These are phyloP conservation scores for Fusarium agapanthi DNA, from an alignment of 2,329 filamentous ascomycete genomes.

Conservation along the genomic window DNA sequence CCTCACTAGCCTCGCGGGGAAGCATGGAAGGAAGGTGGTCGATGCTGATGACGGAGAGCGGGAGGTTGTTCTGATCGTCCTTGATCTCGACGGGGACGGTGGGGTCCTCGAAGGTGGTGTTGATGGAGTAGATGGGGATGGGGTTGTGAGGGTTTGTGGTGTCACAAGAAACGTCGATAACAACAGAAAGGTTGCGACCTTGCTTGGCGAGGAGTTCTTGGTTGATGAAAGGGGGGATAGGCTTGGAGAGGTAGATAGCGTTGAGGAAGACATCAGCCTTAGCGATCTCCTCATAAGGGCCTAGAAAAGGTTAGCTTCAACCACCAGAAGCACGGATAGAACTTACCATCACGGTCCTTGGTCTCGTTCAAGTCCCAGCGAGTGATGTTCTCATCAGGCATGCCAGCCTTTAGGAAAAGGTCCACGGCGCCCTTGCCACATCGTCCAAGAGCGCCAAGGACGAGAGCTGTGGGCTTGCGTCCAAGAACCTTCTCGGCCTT, in stretches of 20 bases:
- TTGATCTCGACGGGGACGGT: constrained; percentile 77
- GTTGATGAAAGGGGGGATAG: constrained; percentile 83
- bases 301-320: not conserved
- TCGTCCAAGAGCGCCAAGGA: constrained; percentile 85
- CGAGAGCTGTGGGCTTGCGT: constrained; percentile 76
- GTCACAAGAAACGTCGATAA: constrained; percentile 83
- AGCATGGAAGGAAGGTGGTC: constrained; percentile 86
- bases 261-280: constrained; percentile 83
- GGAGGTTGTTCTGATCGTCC: constrained; percentile 58
- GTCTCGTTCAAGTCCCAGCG: constrained; percentile 82
- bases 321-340: too few species aligned
- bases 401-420: constrained; percentile 76
- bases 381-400: constrained; percentile 56
- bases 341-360: constrained; percentile 61
- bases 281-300: constrained; percentile 79
- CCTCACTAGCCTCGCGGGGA: constrained; percentile 86
- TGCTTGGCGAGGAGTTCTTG: constrained; percentile 69
- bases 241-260: constrained; percentile 75
- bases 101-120: constrained; percentile 89
- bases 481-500: constrained; percentile 78
- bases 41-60: constrained; percentile 84
- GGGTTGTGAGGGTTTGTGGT: constrained; percentile 75
- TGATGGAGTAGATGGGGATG: constrained; percentile 83
- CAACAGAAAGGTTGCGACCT: constrained; percentile 77
- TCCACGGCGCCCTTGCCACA: constrained; percentile 89